Base-by-base conservation (phyloP, 73 alveolate species). In the Paramecium pentaurelia region DNA sequence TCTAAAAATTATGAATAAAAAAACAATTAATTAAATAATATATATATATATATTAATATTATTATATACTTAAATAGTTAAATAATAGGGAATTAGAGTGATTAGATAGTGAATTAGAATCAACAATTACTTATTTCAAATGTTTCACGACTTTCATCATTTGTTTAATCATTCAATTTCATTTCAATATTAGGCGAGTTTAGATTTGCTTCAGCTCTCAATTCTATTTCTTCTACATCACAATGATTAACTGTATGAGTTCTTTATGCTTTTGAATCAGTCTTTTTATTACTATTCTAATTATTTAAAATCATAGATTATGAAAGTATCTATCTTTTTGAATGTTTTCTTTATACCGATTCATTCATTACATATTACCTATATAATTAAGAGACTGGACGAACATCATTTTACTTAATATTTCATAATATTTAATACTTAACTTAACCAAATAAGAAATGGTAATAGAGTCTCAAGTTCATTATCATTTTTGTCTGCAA, bases 401-500 rank as follows among this genome's bases (percentile, higher is more conserved):
- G 47, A 47, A 49, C 91, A 80, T 80, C 91, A 47, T 28, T 20
- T 80, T 80, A 47, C 91, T 80, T 25, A 16, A 45, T 22, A 32
- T 8, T 27, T 25, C 6, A 22, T 54, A 54, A 80, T 36, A 18
- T 45, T 6, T 1, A 80, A 80, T 89, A 89, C 94, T 32, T 42
- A 42, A 5, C 88, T 58, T 42, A 89, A 88, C 80, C 86, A 89
- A 18, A 89, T 60, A 30, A 93, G 92, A 60, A 93, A 73, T 11
- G 95, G 93, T 27, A 80, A 12, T 18, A 93, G 22, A 36, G 58
- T 25, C 30, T 36, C 77, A 16, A 93, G 88, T 40, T 89, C 93
- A 16, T 40, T 92, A 59, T 93, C 96, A 30, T 34, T 60, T 58
- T 93, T 70, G 54, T 92, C 95, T 30, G 84, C 37, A 84, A 83